These are phyloP conservation scores for Rhodamnia argentea DNA, from an alignment of 345 rosid species.

Conservation along the genomic window DNA sequence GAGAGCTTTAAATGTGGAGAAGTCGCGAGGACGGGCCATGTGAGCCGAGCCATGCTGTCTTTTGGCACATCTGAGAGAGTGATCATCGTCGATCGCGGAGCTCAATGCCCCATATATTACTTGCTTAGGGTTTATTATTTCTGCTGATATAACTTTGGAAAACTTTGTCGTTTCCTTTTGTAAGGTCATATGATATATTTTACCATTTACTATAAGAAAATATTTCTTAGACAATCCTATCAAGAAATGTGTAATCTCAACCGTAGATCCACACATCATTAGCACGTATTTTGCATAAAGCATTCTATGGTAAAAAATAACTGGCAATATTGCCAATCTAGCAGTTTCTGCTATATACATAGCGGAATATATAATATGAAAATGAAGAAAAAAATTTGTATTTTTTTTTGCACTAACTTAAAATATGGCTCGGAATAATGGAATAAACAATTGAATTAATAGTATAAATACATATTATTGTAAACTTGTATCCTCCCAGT, in stretches of 20 bases:
- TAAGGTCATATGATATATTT: neutral
- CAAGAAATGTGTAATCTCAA: no score
- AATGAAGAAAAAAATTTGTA: neutral
- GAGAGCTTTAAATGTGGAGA: slow-evolving; percentile 2
- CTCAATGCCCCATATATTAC: no score
- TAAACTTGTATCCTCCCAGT: neutral
- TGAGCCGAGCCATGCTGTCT: slow-evolving; percentile 34
- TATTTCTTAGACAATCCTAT: no score
- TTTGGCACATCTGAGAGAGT: neutral
- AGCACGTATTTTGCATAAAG: no score
- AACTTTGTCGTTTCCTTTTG: neutral
- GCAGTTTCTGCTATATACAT: neutral
- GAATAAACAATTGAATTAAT: neutral
- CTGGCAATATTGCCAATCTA: accelerated
- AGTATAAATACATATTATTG: neutral
- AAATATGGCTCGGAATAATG: neutral
- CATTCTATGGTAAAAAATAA: no score
- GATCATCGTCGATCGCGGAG: neutral
- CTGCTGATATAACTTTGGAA: neutral
- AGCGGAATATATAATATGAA: neutral
- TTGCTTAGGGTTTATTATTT: neutral
- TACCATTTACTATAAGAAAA: neutral
- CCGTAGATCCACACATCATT: no score
- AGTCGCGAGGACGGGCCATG: slow-evolving; percentile 21
- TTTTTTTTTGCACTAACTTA: neutral